A percentile compares a stretch with the other conserved stretches of the same genome.
Evolutionary conservation across 805 yeast species (phyloP).

Genomic region (Candida insectorum): DNA sequence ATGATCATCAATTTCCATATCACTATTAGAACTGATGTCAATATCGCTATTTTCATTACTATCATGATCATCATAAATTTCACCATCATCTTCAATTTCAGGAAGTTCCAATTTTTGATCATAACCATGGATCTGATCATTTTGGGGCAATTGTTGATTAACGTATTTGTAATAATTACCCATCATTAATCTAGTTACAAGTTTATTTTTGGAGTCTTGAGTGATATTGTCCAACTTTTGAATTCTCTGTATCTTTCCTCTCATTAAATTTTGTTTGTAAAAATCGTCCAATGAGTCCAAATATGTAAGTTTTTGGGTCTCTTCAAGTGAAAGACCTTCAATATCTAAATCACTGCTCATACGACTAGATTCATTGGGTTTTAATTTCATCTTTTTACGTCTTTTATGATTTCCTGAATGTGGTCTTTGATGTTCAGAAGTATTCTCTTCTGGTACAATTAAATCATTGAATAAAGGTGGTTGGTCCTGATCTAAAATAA

Average conservation of each 20-base stretch:
- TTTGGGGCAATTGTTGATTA: slow-evolving; percentile 24
- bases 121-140: background rate
- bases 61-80: slow-evolving; percentile 1
- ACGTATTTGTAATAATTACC: slow-evolving; percentile 56
- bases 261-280: slow-evolving; percentile 35
- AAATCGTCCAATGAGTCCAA: slow-evolving; percentile 35
- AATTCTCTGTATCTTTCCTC: slow-evolving; percentile 49
- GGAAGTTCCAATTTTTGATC: slow-evolving; percentile 3
- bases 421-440: slow-evolving; percentile 18
- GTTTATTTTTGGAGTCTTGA: slow-evolving; percentile 43
- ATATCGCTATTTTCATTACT: background rate
- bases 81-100: slow-evolving; percentile 5
- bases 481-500: slow-evolving; percentile 39
- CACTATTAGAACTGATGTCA: no score
- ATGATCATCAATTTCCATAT: slow-evolving; percentile 10
- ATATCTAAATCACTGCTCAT: slow-evolving; percentile 27
- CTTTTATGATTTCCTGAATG: slow-evolving; percentile 8
- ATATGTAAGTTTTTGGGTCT: slow-evolving; percentile 33
- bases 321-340: slow-evolving; percentile 35
- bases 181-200: slow-evolving; percentile 68
- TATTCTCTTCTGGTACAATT: slow-evolving; percentile 41
- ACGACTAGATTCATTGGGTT: slow-evolving; percentile 3
- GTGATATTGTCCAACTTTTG: slow-evolving; percentile 32
- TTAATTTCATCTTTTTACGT: slow-evolving; percentile 7
- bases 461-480: slow-evolving; percentile 50